Evolutionary conservation across 1,284 basidiomycete species (phyloP).

Genomic region (Cutaneotrichosporon mucoides): DNA sequence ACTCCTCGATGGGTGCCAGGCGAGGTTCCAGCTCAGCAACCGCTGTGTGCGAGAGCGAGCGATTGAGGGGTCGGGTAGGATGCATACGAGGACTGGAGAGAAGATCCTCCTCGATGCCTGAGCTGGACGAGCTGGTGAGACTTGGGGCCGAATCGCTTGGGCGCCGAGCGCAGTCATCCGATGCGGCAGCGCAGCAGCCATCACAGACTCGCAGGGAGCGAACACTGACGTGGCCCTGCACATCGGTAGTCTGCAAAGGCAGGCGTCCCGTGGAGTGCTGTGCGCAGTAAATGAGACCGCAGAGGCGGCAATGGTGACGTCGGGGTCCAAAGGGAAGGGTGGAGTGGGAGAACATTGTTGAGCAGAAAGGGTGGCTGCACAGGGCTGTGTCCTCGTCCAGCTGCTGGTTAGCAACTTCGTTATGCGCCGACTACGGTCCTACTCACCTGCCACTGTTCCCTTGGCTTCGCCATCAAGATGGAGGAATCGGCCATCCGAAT

Average conservation of each 20-base stretch:
- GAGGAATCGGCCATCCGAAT: background rate
- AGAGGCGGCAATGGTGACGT: conserved; percentile 44
- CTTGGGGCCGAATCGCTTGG: conserved; percentile 14
- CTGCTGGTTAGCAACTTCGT: conserved; percentile 14
- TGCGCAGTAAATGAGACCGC: conserved; percentile 39
- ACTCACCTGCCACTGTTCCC: conserved; percentile 36
- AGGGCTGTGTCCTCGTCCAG: conserved; percentile 34
- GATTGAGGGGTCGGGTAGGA: background rate
- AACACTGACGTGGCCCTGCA: conserved; percentile 14
- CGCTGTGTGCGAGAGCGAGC: conserved; percentile 3
- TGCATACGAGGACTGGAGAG: conserved; percentile 16
- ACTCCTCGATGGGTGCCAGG: conserved; percentile 39
- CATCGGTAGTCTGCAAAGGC: conserved; percentile 18
- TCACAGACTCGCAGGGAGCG: conserved; percentile 38
- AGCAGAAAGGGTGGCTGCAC: conserved; percentile 40
- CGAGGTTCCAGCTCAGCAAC: conserved; percentile 10
- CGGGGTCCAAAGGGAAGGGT: conserved; percentile 33
- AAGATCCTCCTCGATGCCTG: conserved; percentile 15
- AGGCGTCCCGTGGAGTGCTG: conserved; percentile 30
- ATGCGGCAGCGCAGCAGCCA: conserved; percentile 19
- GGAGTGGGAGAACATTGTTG: conserved; percentile 36
- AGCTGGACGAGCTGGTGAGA: conserved; percentile 15
- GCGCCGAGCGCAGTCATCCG: background rate
- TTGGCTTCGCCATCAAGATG: conserved; percentile 13
- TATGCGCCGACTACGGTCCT: too few species aligned